These are phyloP conservation scores for Exophiala alcalophila DNA, from an alignment of 2,329 filamentous ascomycete species.

Conservation along the genomic window DNA sequence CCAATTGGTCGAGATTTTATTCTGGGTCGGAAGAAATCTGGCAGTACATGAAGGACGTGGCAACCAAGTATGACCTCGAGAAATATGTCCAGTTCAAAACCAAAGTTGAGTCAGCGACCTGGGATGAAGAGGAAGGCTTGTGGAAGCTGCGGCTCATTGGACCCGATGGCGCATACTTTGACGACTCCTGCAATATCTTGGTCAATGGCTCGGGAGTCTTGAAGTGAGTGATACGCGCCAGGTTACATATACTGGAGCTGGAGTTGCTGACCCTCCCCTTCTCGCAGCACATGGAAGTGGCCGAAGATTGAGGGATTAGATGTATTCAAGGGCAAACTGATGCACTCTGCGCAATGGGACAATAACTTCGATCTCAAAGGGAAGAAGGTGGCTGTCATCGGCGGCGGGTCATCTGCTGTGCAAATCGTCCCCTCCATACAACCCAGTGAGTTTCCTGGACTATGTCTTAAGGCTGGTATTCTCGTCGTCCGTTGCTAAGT, in stretches of 20 bases:
- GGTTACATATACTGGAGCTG: slow-evolving; percentile 56
- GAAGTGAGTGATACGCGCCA: slow-evolving; percentile 28
- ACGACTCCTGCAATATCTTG: slow-evolving; percentile 33
- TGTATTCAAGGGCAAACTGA: slow-evolving; percentile 52
- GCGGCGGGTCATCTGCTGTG: slow-evolving; percentile 55
- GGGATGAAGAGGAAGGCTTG: slow-evolving; percentile 24
- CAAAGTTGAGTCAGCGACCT: slow-evolving; percentile 25
- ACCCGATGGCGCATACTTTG: slow-evolving; percentile 15
- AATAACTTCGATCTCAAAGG: slow-evolving; percentile 47
- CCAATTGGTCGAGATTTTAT: slow-evolving; percentile 34
- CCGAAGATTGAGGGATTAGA: slow-evolving; percentile 53
- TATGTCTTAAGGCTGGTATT: too few relatives aligned
- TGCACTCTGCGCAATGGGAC: slow-evolving; percentile 59
- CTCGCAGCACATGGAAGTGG: slow-evolving; percentile 48
- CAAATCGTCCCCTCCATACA: slow-evolving; percentile 53
- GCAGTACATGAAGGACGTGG: slow-evolving; percentile 33
- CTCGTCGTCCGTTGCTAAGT: background rate
- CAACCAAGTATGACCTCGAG: slow-evolving; percentile 28
- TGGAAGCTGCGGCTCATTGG: slow-evolving; percentile 15
- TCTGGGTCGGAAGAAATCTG: slow-evolving; percentile 32
- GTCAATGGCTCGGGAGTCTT: slow-evolving; percentile 42
- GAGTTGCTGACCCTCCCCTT: slow-evolving; percentile 57
- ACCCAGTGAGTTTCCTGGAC: slow-evolving; percentile 26
- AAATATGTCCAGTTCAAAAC: slow-evolving; percentile 32
- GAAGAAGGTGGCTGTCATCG: slow-evolving; percentile 53